phyloP scores from a whole-genome alignment of 2,329 filamentous ascomycete genomes.

The Exophiala bonariae region DNA sequence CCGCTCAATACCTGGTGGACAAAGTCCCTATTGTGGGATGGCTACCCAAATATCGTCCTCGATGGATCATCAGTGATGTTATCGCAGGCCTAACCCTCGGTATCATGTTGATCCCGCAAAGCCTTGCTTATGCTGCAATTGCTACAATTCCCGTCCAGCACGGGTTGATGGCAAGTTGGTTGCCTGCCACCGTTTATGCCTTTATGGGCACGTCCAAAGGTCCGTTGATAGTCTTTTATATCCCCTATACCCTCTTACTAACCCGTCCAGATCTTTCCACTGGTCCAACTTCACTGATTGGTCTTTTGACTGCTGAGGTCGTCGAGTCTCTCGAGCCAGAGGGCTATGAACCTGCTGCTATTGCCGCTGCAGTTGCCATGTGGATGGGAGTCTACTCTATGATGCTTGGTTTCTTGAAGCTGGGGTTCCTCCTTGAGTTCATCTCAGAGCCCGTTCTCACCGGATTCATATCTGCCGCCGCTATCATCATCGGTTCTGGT shows the following conservation, averaged over 20 bases:
- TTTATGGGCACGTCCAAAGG: slow-evolving; percentile 64
- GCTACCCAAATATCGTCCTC: slow-evolving; percentile 60
- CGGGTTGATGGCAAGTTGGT: slow-evolving; percentile 60
- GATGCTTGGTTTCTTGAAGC: slow-evolving; percentile 61
- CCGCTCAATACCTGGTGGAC: slow-evolving; percentile 57
- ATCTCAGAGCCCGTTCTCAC: slow-evolving; percentile 64
- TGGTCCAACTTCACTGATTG: slow-evolving; percentile 64
- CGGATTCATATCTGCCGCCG: slow-evolving; percentile 66
- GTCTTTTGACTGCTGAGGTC: slow-evolving; percentile 62
- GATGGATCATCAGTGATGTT: slow-evolving; percentile 62
- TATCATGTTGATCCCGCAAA: slow-evolving; percentile 61
- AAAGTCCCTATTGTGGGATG: slow-evolving; percentile 64
- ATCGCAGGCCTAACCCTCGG: slow-evolving; percentile 64
- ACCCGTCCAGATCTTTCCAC: slow-evolving; percentile 53
- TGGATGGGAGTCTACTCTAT: slow-evolving; percentile 63
- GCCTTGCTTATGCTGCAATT: slow-evolving; percentile 61
- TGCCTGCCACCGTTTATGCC: slow-evolving; percentile 57
- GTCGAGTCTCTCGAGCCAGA: slow-evolving; percentile 53
- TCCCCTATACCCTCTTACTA: slow-evolving; percentile 2
- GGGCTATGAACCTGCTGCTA: slow-evolving; percentile 51
- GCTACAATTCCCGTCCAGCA: slow-evolving; percentile 61
- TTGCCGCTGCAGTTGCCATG: slow-evolving; percentile 62
- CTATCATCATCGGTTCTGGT: slow-evolving; percentile 63
- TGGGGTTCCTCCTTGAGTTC: slow-evolving; percentile 66
- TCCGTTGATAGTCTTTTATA: slow-evolving; percentile 28